These are phyloP conservation scores for Malassezia arunalokei DNA, from an alignment of 1,284 basidiomycete genomes.

Conservation along the genomic window DNA sequence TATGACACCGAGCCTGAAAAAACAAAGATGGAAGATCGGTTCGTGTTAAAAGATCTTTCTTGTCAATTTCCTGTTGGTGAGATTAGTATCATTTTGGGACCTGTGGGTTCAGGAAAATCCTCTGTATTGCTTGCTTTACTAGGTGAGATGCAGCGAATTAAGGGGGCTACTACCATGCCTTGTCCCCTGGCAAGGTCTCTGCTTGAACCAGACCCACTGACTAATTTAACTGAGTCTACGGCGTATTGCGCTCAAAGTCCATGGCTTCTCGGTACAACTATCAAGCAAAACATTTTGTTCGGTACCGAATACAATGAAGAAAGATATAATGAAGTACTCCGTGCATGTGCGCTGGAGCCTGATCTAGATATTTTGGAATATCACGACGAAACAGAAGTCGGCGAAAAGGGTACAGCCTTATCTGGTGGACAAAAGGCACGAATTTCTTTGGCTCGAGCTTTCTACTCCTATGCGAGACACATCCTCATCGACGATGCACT, in stretches of 20 bases:
- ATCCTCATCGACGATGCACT: slow-evolving; percentile 82
- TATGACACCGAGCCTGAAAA: slow-evolving; percentile 33
- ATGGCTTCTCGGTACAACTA: slow-evolving; percentile 82
- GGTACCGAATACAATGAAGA: slow-evolving; percentile 65
- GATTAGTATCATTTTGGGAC: slow-evolving; percentile 57
- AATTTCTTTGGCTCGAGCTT: slow-evolving; percentile 60
- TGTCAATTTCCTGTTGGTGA: slow-evolving; percentile 54
- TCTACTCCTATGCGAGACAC: slow-evolving; percentile 77
- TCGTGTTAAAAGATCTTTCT: slow-evolving; percentile 51
- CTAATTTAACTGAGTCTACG: slow-evolving; percentile 60
- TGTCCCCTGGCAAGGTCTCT: slow-evolving; percentile 48
- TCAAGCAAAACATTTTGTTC: slow-evolving; percentile 88
- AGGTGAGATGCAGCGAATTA: slow-evolving; percentile 52
- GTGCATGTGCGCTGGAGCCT: slow-evolving; percentile 64
- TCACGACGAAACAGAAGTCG: slow-evolving; percentile 82
- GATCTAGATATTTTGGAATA: slow-evolving; percentile 87
- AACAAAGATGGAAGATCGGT: slow-evolving; percentile 29
- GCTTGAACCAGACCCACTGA: slow-evolving; percentile 47
- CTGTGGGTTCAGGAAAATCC: slow-evolving; percentile 52
- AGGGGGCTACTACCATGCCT: slow-evolving; percentile 51
- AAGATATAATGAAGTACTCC: slow-evolving; percentile 65
- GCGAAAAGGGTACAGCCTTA: slow-evolving; percentile 58
- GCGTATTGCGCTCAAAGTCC: slow-evolving; percentile 89
- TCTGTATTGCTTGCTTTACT: slow-evolving; percentile 53
- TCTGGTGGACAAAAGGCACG: slow-evolving; percentile 92